Evolutionary conservation across 495 filamentous ascomycete species (phyloP), one percentile per base, ranked within the genome.

Genomic region (Penicillium pulvis): DNA sequence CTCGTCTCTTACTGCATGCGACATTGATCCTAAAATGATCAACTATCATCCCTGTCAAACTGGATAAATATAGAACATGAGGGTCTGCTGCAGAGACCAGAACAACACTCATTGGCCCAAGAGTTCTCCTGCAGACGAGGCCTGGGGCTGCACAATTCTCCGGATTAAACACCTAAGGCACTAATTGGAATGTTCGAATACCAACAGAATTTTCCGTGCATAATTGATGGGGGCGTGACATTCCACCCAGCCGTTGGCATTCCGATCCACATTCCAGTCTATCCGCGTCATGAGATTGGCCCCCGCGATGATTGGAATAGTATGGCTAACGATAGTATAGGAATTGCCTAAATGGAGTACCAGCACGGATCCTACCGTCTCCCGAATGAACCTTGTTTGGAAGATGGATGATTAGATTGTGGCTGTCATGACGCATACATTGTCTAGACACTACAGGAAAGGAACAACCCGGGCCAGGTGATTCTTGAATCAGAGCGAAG

Each of bases 391-490:
- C 56, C 61, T 53, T 57, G 39, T 51, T 54, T 48, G 33, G 46
- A 2, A 41, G 24, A 33, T 51, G 45, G 60, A 64, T 64, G 56
- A 64, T 63, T 53, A 59, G 55, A 59, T 44, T 52, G 53, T 43
- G 51, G n/a, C 46, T 56, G 55, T 68, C 62, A 77, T 77, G 72
- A 75, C 71, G 70, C 64, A 64, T 75, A 77, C 67, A 75, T 59
- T 71, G 43, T 11, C 24, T 17, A 12, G 12, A 24, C 24, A 10
- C 10, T 16, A 12, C 12, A 30, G 2, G 6, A n/a, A 0, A 0
- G 16, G 46, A 41, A 17, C 16, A 1, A 30, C 3, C 11, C 20
- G 17, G 20, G 20, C 11, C 19, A 26, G 35, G 24, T n/a, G 53
- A 46, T 6, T 44, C 36, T 59, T 33, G 30, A 42, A 46, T 33